Conservation (phyloP, 2,329 filamentous ascomycete species). For the Scopulariopsis brevicaulis region DNA sequence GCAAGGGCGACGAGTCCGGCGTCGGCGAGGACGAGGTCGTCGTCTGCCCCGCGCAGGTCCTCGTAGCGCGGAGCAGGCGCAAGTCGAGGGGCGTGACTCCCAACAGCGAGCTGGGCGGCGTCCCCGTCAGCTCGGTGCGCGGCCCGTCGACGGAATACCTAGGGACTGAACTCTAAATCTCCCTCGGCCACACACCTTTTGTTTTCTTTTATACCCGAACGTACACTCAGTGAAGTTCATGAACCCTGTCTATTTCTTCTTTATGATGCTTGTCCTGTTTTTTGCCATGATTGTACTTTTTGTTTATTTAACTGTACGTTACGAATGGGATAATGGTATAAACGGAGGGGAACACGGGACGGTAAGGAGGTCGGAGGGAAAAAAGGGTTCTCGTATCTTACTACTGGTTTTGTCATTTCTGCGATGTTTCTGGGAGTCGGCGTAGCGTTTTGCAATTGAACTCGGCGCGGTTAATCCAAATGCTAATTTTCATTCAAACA, state of each 20-base stretch:
- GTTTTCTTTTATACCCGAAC: not conserved
- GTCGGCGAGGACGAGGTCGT: conserved; percentile 90
- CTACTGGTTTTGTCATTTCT: not conserved
- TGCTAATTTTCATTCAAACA: not conserved
- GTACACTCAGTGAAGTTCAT: too few species aligned
- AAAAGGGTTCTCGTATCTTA: not conserved
- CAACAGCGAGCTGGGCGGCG: conserved; percentile 40
- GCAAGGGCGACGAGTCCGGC: conserved; percentile 83
- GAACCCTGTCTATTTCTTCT: not conserved
- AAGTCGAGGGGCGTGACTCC: conserved; percentile 26
- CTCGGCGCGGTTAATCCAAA: not conserved
- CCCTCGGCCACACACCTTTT: not conserved
- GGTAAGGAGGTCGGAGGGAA: not conserved
- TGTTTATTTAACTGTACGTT: conserved; percentile 5
- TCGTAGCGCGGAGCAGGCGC: conserved; percentile 48
- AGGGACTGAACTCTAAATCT: conserved; percentile 13
- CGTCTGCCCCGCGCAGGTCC: conserved; percentile 87
- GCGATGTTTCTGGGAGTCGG: not conserved
- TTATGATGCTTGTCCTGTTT: not conserved
- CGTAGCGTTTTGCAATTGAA: conserved; percentile 4
- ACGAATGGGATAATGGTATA: conserved; percentile 1
- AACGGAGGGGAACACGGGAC: not conserved
- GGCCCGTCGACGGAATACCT: conserved; percentile 16
- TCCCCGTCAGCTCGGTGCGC: conserved; percentile 20
- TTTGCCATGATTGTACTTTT: conserved; percentile 7